A percentile compares a stretch with the other conserved stretches of the same genome.
Conservation (phyloP, 2,329 filamentous ascomycete genomes). For the Nannizziopsis barbatae region DNA sequence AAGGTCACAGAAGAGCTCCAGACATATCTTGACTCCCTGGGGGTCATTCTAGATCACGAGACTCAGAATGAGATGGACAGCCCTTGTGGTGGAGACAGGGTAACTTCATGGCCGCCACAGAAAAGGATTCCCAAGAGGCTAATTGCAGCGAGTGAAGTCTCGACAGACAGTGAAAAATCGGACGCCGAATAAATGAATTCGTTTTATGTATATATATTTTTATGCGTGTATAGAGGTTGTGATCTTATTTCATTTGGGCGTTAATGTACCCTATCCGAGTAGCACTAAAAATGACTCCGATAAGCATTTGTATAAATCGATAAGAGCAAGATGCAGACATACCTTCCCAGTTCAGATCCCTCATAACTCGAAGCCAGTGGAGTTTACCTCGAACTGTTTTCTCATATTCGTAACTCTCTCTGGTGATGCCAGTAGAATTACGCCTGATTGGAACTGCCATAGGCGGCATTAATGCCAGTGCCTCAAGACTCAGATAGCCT, state of each 20-base stretch:
- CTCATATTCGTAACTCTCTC: slow-evolving; percentile 44
- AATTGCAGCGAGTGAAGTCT: no score
- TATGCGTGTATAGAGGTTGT: background rate
- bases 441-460: background rate
- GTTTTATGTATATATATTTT: background rate
- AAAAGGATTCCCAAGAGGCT: background rate
- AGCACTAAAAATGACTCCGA: background rate
- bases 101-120: background rate
- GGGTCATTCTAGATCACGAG: background rate
- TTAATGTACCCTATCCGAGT: background rate
- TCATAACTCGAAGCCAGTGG: slow-evolving; percentile 63
- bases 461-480: background rate
- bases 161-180: background rate
- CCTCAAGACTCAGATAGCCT: background rate
- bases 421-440: slow-evolving; percentile 23
- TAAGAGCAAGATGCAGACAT: background rate
- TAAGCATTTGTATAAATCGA: background rate
- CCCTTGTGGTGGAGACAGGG: background rate
- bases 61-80: background rate
- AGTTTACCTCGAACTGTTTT: slow-evolving; percentile 54
- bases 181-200: background rate
- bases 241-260: background rate
- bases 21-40: slow-evolving; percentile 2
- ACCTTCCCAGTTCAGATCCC: slow-evolving; percentile 64
- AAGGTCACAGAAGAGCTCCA: slow-evolving; percentile 5